These are phyloP conservation scores for Lodderomyces theae DNA, from an alignment of 1,139 yeast species.

Conservation along the genomic window DNA sequence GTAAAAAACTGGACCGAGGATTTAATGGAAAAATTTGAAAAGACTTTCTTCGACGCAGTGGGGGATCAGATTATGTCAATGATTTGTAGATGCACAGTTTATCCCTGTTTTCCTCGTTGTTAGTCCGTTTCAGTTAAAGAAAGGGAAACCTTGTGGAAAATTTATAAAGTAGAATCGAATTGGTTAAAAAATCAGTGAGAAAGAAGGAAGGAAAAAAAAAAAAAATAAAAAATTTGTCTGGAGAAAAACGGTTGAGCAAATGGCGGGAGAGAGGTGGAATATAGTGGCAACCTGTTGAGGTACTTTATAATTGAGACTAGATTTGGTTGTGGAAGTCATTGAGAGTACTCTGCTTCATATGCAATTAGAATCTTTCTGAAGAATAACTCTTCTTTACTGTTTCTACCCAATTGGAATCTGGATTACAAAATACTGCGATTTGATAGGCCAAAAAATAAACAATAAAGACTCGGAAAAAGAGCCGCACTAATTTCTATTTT, in stretches of 20 bases:
- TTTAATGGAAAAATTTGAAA: neutral
- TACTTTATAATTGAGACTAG: too few species aligned
- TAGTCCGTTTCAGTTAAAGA: neutral
- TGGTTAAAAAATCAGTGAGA: neutral
- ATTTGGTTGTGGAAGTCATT: too few species aligned
- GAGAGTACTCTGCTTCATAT: too few species aligned
- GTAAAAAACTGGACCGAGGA: neutral
- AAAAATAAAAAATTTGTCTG: constrained; percentile 1
- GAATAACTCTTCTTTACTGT: neutral
- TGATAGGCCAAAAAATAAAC: constrained; percentile 2
- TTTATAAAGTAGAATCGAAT: too few species aligned
- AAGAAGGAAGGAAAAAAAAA: neutral
- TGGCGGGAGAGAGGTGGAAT: too few species aligned
- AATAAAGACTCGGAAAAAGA: neutral
- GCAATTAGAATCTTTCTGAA: neutral
- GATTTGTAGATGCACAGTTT: too few species aligned
- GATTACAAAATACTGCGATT: constrained; percentile 3
- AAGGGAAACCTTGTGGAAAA: neutral
- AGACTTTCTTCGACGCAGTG: neutral
- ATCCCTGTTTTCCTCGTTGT: neutral
- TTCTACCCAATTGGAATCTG: neutral
- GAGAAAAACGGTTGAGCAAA: neutral
- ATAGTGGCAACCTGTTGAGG: neutral
- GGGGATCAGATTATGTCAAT: neutral
- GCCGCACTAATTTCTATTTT: constrained; percentile 2